Percentiles rank a stretch among this genome's conserved stretches.
phyloP scores from a whole-genome alignment of 768 basidiomycete genomes.

The Cubamyces lactineus region DNA sequence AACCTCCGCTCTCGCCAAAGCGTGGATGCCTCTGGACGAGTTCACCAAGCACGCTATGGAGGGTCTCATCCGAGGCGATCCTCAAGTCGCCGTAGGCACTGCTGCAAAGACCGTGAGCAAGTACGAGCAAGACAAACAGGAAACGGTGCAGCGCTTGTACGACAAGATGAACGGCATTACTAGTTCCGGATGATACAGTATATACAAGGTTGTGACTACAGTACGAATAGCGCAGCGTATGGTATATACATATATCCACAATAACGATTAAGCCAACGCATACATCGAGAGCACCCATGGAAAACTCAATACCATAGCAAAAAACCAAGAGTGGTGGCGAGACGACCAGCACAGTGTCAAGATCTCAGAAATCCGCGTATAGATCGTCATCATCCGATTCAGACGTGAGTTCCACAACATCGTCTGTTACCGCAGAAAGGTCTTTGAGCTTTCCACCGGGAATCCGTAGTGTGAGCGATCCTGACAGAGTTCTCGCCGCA shows the following conservation, averaged over 20 bases:
- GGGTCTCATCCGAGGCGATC: slow-evolving; percentile 42
- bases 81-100: slow-evolving; percentile 34
- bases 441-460: neutral
- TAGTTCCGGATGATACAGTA: neutral
- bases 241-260: neutral
- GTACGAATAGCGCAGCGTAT: neutral
- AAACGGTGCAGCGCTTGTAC: slow-evolving; percentile 17
- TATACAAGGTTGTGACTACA: neutral
- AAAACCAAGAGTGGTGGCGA: neutral
- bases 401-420: neutral
- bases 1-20: slow-evolving; percentile 48
- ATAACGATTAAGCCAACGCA: neutral
- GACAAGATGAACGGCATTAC: slow-evolving; percentile 20
- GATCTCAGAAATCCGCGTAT: neutral
- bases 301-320: neutral
- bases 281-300: neutral
- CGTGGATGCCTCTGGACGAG: slow-evolving; percentile 57
- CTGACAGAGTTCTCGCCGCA: neutral
- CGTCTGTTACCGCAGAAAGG: neutral
- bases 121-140: slow-evolving; percentile 37
- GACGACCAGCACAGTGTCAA: neutral
- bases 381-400: slow-evolving; percentile 10
- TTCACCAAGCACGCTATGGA: slow-evolving; percentile 46
- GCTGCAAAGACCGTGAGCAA: slow-evolving; percentile 24
- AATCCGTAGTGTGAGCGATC: slow-evolving; percentile 8